Evolutionary conservation across 140 eudicot species (phyloP), one percentile per base, ranked within the genome.

Genomic region (Cichorium intybus): DNA sequence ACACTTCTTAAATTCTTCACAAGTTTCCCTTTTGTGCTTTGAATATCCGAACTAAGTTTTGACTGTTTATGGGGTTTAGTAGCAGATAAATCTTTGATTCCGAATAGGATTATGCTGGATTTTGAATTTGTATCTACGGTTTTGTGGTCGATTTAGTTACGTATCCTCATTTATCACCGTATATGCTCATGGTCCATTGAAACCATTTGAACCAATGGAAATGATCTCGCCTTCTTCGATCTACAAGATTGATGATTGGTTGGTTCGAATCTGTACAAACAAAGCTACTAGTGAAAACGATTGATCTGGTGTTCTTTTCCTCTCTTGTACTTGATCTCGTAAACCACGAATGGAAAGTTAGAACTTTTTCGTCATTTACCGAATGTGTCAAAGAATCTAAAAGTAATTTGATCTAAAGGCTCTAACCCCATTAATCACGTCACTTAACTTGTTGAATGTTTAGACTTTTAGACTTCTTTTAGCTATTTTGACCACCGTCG

Each of bases 301-400:
- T 61, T 23, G 58, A 29, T 43, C 35, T 14, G 47, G 56, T 2
- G n/a, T 56, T 68, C 9, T 55, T 68, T 55, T 37, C 27, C 5
- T 46, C 54, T 6, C 2, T 0, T 70, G 60, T 48, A 5, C 52
- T 70, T 59, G 37, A 73, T 18, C 29, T n/a, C 17, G 6, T 53
- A 27, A 20, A 28, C 27, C 22, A 21, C 50, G 31, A 34, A 12
- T 18, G 14, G 22, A 56, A 71, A 46, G 18, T 47, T 64, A 20
- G 47, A 6, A 56, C 41, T 65, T 65, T 56, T 70, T 73, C 31
- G 73, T 68, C 46, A 7, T 55, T 37, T 55, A 55, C 29, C 21
- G 55, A 56, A 23, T 17, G 21, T 50, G 77, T 53, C 50, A 51
- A 62, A 51, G 59, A 20, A 34, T 60, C 67, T 10, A 26, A 41